These are phyloP conservation scores for Porpolomopsis calyptriformis DNA, from an alignment of 768 basidiomycete genomes.

Conservation along the genomic window DNA sequence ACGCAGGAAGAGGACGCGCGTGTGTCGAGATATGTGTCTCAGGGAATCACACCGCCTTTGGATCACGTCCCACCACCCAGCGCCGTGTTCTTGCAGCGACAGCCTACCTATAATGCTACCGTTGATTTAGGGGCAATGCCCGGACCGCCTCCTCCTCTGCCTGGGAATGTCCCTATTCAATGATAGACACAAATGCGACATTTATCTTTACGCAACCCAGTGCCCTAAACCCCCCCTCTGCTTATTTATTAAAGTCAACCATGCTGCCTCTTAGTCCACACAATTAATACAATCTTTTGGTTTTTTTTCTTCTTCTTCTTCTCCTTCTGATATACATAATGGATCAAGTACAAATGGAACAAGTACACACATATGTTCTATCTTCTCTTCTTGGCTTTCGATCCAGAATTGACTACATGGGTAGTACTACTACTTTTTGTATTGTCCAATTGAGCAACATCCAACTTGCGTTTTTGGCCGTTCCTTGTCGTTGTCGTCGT, in stretches of 20 bases:
- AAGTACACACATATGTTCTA: neutral
- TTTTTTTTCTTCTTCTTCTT: neutral
- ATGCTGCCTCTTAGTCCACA: neutral
- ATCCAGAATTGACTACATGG: neutral
- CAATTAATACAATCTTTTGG: neutral
- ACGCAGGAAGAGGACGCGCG: slow-evolving; percentile 67
- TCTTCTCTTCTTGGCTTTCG: slow-evolving; percentile 3
- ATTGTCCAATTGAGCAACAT: slow-evolving; percentile 18
- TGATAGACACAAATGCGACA: slow-evolving; percentile 1
- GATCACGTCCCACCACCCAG: slow-evolving; percentile 9
- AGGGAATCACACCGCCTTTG: slow-evolving; percentile 17
- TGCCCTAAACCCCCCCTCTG: neutral
- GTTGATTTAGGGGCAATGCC: neutral
- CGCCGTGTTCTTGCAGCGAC: neutral
- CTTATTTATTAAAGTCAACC: neutral
- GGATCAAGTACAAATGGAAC: no score
- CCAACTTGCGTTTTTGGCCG: slow-evolving; percentile 33
- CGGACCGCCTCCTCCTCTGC: neutral
- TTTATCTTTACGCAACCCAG: no score
- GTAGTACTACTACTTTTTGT: slow-evolving; percentile 3
- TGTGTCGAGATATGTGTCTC: slow-evolving; percentile 32
- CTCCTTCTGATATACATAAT: neutral
- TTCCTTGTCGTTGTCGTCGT: slow-evolving; percentile 6
- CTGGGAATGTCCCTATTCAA: neutral
- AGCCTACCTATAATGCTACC: neutral